Conservation (phyloP, 176 grass and related monocot species). For the Triticum aestivum region IWGSC_CS_RefSeq_v2.1 NC_057809.1:460630937-460631436, state of each 20-base stretch:
- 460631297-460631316: slow-evolving; percentile 15
- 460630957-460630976: slow-evolving; percentile 86
- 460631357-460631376: slow-evolving; percentile 33
- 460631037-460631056: slow-evolving; percentile 57
- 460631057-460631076: slow-evolving; percentile 55
- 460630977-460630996: slow-evolving; percentile 84
- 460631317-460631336: not conserved
- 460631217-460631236: not conserved
- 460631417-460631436: slow-evolving; percentile 93
- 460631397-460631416: slow-evolving; percentile 85
- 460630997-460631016: slow-evolving; percentile 71
- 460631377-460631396: slow-evolving; percentile 70
- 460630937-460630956: slow-evolving; percentile 69
- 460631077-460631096: slow-evolving; percentile 45
- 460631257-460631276: slow-evolving; percentile 13
- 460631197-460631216: slow-evolving; percentile 19
- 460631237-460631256: not conserved
- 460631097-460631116: slow-evolving; percentile 38
- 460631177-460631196: slow-evolving; percentile 30
- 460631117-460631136: slow-evolving; percentile 46
- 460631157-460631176: slow-evolving; percentile 84
- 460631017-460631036: slow-evolving; percentile 70
- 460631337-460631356: slow-evolving; percentile 14
- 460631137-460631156: slow-evolving; percentile 47
- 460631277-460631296: slow-evolving; percentile 16